A percentile compares a stretch with the other conserved stretches of the same genome.
Conservation (phyloP, 768 basidiomycete species). For the Leccinum broughii region DNA sequence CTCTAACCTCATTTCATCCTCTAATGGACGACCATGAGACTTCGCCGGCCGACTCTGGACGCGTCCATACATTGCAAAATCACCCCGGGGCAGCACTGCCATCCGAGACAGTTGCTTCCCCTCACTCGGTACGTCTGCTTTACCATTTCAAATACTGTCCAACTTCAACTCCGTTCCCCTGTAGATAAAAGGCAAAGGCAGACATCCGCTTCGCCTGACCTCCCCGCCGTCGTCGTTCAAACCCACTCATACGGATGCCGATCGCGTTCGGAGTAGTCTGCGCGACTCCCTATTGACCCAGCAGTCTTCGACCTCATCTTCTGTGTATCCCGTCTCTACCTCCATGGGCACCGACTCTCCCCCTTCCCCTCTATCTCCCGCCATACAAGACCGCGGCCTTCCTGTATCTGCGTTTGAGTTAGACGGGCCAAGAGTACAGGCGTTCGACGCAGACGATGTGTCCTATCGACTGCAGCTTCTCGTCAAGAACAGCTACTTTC, state of each 20-base stretch:
- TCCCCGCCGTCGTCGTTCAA: constrained; percentile 37
- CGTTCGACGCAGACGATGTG: constrained; percentile 73
- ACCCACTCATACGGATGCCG: constrained; percentile 25
- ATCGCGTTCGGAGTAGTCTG: constrained; percentile 54
- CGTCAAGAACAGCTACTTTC: constrained; percentile 85
- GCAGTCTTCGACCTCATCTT: constrained; percentile 69
- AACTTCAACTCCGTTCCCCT: constrained; percentile 14
- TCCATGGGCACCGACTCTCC: constrained; percentile 66
- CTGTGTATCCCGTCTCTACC: constrained; percentile 74
- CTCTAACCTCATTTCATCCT: constrained; percentile 29
- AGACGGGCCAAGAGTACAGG: constrained; percentile 50
- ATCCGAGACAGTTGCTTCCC: constrained; percentile 14
- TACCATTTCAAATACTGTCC: constrained; percentile 13
- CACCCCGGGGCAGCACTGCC: constrained; percentile 16
- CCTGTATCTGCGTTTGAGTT: constrained; percentile 49
- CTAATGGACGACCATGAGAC: constrained; percentile 16
- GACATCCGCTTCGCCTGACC: constrained; percentile 38
- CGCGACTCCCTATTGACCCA: constrained; percentile 59
- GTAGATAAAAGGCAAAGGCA: constrained; percentile 37
- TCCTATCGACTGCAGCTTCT: constrained; percentile 81
- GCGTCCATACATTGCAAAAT: constrained; percentile 3
- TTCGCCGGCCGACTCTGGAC: background rate
- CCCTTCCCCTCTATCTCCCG: constrained; percentile 59
- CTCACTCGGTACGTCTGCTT: constrained; percentile 24
- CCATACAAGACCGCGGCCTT: constrained; percentile 41